A percentile compares a stretch with the other conserved stretches of the same genome.
Evolutionary conservation across 1,284 basidiomycete species (phyloP).

Genomic region (Ustilago trichophora): DNA sequence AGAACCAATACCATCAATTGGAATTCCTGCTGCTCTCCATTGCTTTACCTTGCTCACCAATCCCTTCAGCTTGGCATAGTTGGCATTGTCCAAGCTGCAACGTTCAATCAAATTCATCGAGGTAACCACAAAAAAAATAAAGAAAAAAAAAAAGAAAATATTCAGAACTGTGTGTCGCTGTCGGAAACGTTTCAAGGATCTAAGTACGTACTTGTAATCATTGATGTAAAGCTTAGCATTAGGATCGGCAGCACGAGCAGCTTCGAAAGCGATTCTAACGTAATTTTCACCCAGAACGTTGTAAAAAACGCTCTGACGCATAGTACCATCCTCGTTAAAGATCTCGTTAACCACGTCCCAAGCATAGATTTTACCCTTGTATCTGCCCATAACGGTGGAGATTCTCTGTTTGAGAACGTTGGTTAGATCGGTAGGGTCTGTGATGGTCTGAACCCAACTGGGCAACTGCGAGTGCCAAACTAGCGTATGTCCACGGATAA

Average conservation of each 20-base stretch:
- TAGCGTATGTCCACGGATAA: conserved; percentile 22
- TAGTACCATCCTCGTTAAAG: conserved; percentile 25
- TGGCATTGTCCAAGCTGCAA: conserved; percentile 2
- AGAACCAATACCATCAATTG: conserved; percentile 26
- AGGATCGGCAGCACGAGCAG: conserved; percentile 11
- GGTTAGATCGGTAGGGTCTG: conserved; percentile 15
- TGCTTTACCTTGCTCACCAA: conserved; percentile 17
- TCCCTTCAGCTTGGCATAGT: conserved; percentile 12
- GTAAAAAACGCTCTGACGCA: conserved; percentile 20
- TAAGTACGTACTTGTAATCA: conserved; percentile 23
- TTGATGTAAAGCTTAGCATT: conserved; percentile 31
- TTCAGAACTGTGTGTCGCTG: too few species aligned
- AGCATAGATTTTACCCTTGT: conserved; percentile 29
- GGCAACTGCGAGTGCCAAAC: conserved; percentile 28
- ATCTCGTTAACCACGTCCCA: conserved; percentile 29
- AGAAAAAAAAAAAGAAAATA: too few species aligned
- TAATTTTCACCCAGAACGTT: conserved; percentile 24
- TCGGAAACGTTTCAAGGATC: too few species aligned
- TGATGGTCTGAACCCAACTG: conserved; percentile 10
- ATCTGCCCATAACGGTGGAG: conserved; percentile 10
- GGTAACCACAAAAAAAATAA: too few species aligned
- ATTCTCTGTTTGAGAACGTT: conserved; percentile 24
- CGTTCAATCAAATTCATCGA: too few species aligned
- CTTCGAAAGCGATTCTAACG: conserved; percentile 18
- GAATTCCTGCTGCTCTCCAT: conserved; percentile 19